These are phyloP conservation scores for Aureobasidium sp. DNA, from an alignment of 2,329 filamentous ascomycete species.

Conservation along the genomic window DNA sequence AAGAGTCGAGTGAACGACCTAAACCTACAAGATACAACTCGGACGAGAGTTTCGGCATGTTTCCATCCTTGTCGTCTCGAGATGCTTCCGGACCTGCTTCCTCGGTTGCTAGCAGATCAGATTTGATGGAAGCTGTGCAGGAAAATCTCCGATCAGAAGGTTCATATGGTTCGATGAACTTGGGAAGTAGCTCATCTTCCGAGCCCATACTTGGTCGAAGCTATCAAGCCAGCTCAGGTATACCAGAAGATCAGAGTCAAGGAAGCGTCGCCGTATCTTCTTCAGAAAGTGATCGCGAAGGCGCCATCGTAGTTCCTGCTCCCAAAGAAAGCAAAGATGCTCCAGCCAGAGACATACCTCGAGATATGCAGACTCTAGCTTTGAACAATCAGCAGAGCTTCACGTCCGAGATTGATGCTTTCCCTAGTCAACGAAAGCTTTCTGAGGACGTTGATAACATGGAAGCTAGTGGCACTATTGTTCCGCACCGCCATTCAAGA, in stretches of 20 bases:
- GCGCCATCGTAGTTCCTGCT: neutral
- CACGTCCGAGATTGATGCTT: conserved; percentile 19
- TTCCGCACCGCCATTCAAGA: conserved; percentile 26
- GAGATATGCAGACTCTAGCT: conserved; percentile 33
- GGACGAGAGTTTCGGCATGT: conserved; percentile 56
- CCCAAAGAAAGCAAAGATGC: neutral
- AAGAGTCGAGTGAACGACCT: neutral
- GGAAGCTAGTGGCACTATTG: conserved; percentile 37
- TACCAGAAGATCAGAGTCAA: neutral
- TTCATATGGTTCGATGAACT: conserved; percentile 10
- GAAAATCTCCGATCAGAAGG: conserved; percentile 14
- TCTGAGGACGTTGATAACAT: conserved; percentile 27
- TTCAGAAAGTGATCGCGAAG: neutral
- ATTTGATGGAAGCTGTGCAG: conserved; percentile 17
- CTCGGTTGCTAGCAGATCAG: conserved; percentile 37
- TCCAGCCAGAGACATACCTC: conserved; percentile 22
- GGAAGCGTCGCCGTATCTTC: neutral
- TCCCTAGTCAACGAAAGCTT: conserved; percentile 14
- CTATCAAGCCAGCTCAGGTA: neutral
- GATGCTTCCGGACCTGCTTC: conserved; percentile 44
- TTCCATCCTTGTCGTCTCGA: conserved; percentile 55
- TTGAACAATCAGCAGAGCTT: conserved; percentile 32
- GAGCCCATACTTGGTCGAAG: conserved; percentile 1
- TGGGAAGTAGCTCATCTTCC: conserved; percentile 15
- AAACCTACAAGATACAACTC: conserved; percentile 41